Base-by-base conservation (phyloP, 2,329 filamentous ascomycete species). In the Colletotrichum sansevieriae region DNA sequence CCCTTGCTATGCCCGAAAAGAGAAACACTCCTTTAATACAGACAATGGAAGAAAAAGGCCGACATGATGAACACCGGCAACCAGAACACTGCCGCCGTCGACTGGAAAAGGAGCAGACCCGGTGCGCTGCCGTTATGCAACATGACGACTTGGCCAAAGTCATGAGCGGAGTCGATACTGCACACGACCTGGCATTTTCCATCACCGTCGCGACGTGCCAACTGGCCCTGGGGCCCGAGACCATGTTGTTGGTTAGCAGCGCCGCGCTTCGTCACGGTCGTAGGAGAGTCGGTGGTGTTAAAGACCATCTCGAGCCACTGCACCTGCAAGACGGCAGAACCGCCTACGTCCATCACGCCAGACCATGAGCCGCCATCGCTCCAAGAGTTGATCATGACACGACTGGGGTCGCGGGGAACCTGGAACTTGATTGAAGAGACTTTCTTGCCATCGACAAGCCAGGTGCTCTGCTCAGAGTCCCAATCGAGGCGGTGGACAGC, bases 261-360 rank as follows among this genome's bases (percentile, higher is more conserved):
- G 12, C 66, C 55, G 3, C 67, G 63, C 52, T 59, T 68, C 41
- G 43, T 29, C 20, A 15, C 20, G 22, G 47, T 62, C 0, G 59
- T 54, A n/a, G 37, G 35, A 1, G 52, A 63, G 9, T 74, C 71
- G 1, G 79, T 84, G 13, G 73, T 75, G 71, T 87, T 87, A 73
- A 85, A 90, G 22, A 87, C 81, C 77, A 90, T 81, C 73, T 90
- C 87, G 51, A 90, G 84, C 88, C 87, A 90, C 78, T 88, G 85
- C 18, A 91, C 82, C 73, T 90, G 85, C 73, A 90, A 79, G 70
- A 82, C 84, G 0, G 88, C 87, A 51, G 81, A 80, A 11, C 78
- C 80, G 3, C 81, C 79, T 5, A 82, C 74, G 5, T 75, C 82
- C 88, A 91, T 90, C 60, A 87, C 84, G 11, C 87, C 88, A 51